phyloP scores from a whole-genome alignment of 2,329 filamentous ascomycete genomes.

The Colletotrichum eleusines region DNA sequence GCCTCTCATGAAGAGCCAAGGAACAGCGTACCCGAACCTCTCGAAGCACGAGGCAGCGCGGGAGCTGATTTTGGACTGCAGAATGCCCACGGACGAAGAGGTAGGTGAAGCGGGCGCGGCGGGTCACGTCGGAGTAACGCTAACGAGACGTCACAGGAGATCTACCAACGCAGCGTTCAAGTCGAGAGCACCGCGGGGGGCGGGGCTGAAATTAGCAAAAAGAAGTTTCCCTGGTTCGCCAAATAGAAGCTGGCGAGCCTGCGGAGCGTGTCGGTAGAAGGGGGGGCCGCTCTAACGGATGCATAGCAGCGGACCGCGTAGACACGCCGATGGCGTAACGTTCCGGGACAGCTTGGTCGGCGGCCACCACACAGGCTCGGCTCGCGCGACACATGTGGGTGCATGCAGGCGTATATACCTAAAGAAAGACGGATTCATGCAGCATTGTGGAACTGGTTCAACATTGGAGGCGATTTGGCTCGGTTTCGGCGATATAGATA shows the following conservation, averaged over 20 bases:
- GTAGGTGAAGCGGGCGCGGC: constrained; percentile 63
- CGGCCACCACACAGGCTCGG: neutral
- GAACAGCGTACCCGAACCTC: constrained; percentile 81
- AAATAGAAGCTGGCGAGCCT: constrained; percentile 53
- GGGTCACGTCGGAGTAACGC: constrained; percentile 4
- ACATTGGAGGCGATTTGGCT: constrained; percentile 38
- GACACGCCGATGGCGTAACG: constrained; percentile 25
- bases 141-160: constrained; percentile 62
- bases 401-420: constrained; percentile 36
- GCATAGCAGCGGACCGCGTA: constrained; percentile 7
- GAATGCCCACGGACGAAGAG: constrained; percentile 88
- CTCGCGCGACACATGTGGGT: constrained; percentile 24
- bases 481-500: constrained; percentile 39
- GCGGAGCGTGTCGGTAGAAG: constrained; percentile 13
- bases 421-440: constrained; percentile 25
- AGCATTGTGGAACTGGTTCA: constrained; percentile 29
- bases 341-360: neutral
- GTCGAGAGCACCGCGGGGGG: constrained; percentile 65
- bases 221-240: constrained; percentile 76
- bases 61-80: constrained; percentile 83
- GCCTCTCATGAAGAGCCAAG: constrained; percentile 92
- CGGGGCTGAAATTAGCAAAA: constrained; percentile 64
- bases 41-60: constrained; percentile 76
- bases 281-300: constrained; percentile 5
- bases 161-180: constrained; percentile 72